phyloP scores from a whole-genome alignment of 2,329 filamentous ascomycete genomes.

The Aureobasidium sp. region DNA sequence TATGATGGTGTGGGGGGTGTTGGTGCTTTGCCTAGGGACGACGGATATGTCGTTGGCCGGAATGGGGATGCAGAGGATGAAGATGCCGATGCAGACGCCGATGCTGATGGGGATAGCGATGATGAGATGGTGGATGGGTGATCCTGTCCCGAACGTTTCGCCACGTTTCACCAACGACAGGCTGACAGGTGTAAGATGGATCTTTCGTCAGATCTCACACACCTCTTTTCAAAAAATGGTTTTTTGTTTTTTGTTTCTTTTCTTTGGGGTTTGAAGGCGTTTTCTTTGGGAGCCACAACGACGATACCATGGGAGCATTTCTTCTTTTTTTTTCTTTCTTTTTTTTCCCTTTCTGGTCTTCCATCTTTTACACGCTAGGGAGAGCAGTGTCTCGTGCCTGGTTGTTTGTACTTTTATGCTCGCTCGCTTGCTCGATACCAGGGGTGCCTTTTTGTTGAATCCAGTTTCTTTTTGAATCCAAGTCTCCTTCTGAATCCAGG shows the following conservation, averaged over 20 bases:
- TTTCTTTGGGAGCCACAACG: not conserved
- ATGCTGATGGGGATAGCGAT: constrained; percentile 20
- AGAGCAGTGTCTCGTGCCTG: no score
- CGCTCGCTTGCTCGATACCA: no score
- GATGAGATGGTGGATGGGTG: constrained; percentile 18
- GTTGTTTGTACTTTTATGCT: no score
- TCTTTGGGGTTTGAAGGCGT: not conserved
- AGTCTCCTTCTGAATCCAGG: no score
- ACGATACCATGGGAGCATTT: not conserved
- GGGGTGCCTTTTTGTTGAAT: no score
- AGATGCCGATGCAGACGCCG: constrained; percentile 17
- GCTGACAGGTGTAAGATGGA: no score
- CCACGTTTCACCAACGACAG: no score
- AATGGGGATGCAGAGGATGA: constrained; percentile 13
- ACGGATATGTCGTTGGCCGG: constrained; percentile 18
- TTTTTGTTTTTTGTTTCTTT: not conserved
- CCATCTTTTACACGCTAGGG: no score
- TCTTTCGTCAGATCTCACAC: not conserved
- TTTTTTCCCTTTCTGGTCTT: not conserved
- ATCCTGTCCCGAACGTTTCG: no score
- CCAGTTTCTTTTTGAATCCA: no score
- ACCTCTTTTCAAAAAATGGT: not conserved
- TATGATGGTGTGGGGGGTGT: constrained; percentile 16
- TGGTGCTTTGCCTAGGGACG: not conserved
- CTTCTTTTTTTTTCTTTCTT: not conserved